phyloP scores from a whole-genome alignment of 2,329 filamentous ascomycete species.

The Trichophyton schoenleinii region DNA sequence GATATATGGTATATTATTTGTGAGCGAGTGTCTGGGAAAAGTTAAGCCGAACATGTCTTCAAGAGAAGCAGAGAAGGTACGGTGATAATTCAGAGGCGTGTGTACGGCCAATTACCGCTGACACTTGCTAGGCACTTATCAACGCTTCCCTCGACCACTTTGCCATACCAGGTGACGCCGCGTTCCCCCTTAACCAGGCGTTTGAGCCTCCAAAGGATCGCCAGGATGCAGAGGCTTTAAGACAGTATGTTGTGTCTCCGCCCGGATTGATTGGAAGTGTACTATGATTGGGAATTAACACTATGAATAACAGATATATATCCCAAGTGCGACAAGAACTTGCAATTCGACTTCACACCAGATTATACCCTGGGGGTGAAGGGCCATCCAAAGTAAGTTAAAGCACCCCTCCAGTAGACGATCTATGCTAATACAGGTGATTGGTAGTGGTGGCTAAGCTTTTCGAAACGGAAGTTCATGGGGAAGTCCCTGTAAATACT shows the following conservation, averaged over 20 bases:
- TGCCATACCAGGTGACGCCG: constrained; percentile 83
- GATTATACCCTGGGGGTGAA: constrained; percentile 68
- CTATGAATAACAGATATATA: constrained; percentile 39
- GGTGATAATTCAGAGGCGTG: constrained; percentile 17
- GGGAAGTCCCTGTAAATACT: constrained; percentile 64
- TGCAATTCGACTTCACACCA: constrained; percentile 64
- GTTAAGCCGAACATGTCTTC: constrained; percentile 61
- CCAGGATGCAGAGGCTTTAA: constrained; percentile 76
- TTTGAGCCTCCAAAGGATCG: constrained; percentile 80
- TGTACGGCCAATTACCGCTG: constrained; percentile 29
- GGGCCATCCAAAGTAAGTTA: constrained; percentile 49
- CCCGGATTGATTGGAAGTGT: not conserved
- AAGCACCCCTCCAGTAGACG: not conserved
- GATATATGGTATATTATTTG: constrained; percentile 91
- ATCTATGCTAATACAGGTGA: not conserved
- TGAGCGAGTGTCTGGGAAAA: constrained; percentile 80
- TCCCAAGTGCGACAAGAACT: constrained; percentile 89
- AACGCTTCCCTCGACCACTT: constrained; percentile 93
- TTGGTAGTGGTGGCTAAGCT: constrained; percentile 94
- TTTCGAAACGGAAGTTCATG: constrained; percentile 99
- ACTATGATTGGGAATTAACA: not conserved
- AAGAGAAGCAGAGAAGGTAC: constrained; percentile 54
- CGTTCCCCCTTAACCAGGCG: constrained; percentile 89
- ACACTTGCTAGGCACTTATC: constrained; percentile 56
- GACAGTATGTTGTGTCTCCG: constrained; percentile 50